Evolutionary conservation across 352 stramenopile genomes (phyloP).

Genomic region (Globisporangium splendens): DNA sequence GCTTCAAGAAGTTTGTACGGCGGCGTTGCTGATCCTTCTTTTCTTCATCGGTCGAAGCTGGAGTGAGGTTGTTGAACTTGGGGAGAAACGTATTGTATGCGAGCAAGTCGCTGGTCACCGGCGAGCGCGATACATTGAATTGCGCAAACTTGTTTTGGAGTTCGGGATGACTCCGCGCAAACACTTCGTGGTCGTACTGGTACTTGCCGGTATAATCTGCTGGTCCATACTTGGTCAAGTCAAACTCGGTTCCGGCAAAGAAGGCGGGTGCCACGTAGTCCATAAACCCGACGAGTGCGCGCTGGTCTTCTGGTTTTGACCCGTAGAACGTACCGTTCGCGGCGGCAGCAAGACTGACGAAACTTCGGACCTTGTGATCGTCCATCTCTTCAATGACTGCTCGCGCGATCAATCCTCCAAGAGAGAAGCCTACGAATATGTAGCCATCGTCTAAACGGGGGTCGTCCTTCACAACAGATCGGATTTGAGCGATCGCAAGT

Average conservation of each 20-base stretch:
- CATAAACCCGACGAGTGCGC: conserved; percentile 12
- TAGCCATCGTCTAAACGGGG: too few relatives aligned
- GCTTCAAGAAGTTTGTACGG: conserved; percentile 27
- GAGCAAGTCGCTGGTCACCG: conserved; percentile 16
- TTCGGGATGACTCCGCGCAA: conserved; percentile 14
- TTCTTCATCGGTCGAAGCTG: conserved; percentile 13
- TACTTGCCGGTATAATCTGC: conserved; percentile 22
- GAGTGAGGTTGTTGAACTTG: conserved; percentile 25
- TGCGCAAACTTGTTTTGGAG: conserved; percentile 22
- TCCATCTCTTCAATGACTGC: conserved; percentile 57
- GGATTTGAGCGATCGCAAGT: too few relatives aligned
- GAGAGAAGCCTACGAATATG: too few relatives aligned
- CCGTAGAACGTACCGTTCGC: conserved; percentile 52
- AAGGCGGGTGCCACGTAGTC: conserved; percentile 17
- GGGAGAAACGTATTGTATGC: conserved; percentile 20
- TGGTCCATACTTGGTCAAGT: conserved; percentile 26
- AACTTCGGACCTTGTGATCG: conserved; percentile 41
- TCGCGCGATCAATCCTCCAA: conserved; percentile 35
- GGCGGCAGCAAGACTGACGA: conserved; percentile 34
- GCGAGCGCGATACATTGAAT: conserved; percentile 25
- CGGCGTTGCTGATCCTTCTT: conserved; percentile 18
- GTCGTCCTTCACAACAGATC: too few relatives aligned
- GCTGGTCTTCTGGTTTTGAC: conserved; percentile 18
- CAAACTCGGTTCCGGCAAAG: conserved; percentile 19
- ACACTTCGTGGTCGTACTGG: conserved; percentile 25